Evolutionary conservation across 208 protist species (phyloP), one percentile per base, ranked within the genome.

Genomic region (Blastocrithidia nonstop): DNA sequence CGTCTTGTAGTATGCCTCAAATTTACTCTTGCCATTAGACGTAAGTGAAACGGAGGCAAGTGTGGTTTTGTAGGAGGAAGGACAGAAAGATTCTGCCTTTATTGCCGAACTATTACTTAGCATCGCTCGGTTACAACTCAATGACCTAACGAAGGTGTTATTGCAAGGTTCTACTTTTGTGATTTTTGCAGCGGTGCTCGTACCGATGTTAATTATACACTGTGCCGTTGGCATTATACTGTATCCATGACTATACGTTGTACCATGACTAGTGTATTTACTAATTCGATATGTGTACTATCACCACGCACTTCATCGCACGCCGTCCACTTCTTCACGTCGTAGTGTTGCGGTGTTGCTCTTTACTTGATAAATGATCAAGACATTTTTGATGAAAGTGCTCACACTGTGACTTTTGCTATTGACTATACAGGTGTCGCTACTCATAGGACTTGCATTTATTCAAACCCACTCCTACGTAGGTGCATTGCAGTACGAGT

Each of bases 141-240:
- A 67, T 13, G 61, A 71, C 48, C 46, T 82, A 27, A 54, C 63
- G 21, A 82, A 60, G 0, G 73, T 82, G 16, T 32, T 74, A 13
- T 61, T 76, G 44, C 73, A 82, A 36, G 65, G 68, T 28, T 56
- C 60, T 19, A 57, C 49, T 25, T 82, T 82, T 42, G 71, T 82
- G 41, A 51, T 54, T 3, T 74, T 77, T 35, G 42, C 65, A 2
- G 60, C 68, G 7, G 55, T 77, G 24, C 27, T 77, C 8, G 37
- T 82, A 8, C 73, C 73, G 19, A 43, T 68, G 21, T 40, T 68
- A 1, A 4, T 63, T 21, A 43, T 58, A 0, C 72, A 78, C 21
- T 77, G 73, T 39, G 6, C 70, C 13, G 16, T 42, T 0, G 68
- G 61, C 2, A 6, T 58, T 6, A 29, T 66, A 0, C 36, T 29